A percentile compares a stretch with the other conserved stretches of the same genome.
Evolutionary conservation across 345 rosid species (phyloP).

Genomic region (Linum usitatissimum): DNA sequence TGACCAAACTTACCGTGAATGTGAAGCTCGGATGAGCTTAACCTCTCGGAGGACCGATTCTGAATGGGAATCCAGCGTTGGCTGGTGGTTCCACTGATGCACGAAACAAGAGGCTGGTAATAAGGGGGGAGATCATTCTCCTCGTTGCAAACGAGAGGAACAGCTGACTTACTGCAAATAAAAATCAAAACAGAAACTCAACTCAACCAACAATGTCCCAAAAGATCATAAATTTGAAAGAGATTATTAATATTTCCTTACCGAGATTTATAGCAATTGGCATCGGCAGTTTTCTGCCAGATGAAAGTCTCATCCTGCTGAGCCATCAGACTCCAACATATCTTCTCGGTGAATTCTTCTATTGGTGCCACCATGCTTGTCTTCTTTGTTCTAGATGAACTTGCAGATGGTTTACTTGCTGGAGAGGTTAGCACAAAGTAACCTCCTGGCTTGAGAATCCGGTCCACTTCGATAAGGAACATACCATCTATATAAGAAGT

Average conservation of each 20-base stretch:
- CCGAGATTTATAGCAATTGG: slow-evolving; percentile 56
- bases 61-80: slow-evolving; percentile 84
- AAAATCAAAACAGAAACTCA: slow-evolving; percentile 10
- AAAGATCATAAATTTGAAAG: slow-evolving; percentile 2
- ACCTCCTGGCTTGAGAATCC: slow-evolving; percentile 90
- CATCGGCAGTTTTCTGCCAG: slow-evolving; percentile 85
- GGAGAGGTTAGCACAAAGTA: slow-evolving; percentile 87
- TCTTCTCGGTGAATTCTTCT: slow-evolving; percentile 53
- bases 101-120: slow-evolving; percentile 70
- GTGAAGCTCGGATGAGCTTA: slow-evolving; percentile 53
- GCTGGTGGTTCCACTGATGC: slow-evolving; percentile 69
- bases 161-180: slow-evolving; percentile 35
- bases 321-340: slow-evolving; percentile 79
- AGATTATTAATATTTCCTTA: slow-evolving; percentile 24
- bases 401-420: slow-evolving; percentile 46
- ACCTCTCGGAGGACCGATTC: slow-evolving; percentile 51
- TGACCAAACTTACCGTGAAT: slow-evolving; percentile 71
- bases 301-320: slow-evolving; percentile 94
- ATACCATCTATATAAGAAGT: slow-evolving; percentile 53
- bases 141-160: slow-evolving; percentile 61
- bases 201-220: neutral
- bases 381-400: slow-evolving; percentile 36
- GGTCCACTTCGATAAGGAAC: slow-evolving; percentile 86
- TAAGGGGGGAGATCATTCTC: slow-evolving; percentile 47
- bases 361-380: slow-evolving; percentile 41